Conservation (phyloP, 169 alveolate species). For the Babesia bigemina region DNA sequence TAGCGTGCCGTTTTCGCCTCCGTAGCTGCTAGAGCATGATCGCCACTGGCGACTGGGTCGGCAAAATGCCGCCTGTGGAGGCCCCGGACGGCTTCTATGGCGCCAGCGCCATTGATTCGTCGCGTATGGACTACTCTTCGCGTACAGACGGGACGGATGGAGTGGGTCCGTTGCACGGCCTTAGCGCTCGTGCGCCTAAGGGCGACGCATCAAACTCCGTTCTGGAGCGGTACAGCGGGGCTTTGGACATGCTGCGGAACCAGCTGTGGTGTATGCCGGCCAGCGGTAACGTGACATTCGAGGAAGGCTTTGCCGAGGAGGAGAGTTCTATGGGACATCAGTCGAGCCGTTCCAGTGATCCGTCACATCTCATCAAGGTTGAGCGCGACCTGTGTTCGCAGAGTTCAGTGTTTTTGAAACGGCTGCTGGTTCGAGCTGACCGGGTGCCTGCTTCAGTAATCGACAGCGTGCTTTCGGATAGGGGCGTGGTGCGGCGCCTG, state of each 20-base stretch:
- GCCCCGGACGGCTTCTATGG: neutral
- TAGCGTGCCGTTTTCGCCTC: neutral
- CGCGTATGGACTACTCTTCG: too few species aligned
- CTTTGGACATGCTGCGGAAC: slow-evolving; percentile 50
- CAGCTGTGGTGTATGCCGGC: slow-evolving; percentile 20
- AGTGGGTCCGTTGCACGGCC: too few species aligned
- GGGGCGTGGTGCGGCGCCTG: slow-evolving; percentile 8
- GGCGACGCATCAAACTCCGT: slow-evolving; percentile 9
- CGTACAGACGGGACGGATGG: too few species aligned
- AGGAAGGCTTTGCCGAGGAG: slow-evolving; percentile 9
- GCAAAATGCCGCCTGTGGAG: neutral
- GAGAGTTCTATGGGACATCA: neutral
- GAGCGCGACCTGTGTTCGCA: slow-evolving; percentile 40
- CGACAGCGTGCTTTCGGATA: slow-evolving; percentile 29
- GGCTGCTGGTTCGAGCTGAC: slow-evolving; percentile 5
- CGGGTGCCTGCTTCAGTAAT: slow-evolving; percentile 15
- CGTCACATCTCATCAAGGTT: slow-evolving; percentile 9
- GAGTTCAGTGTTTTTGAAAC: slow-evolving; percentile 10
- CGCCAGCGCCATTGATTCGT: neutral
- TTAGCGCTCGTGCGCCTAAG: neutral
- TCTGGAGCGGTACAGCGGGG: slow-evolving; percentile 34
- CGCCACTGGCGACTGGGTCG: slow-evolving; percentile 5
- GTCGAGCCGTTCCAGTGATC: slow-evolving; percentile 4
- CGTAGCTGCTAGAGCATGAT: slow-evolving; percentile 1
- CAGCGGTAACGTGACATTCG: slow-evolving; percentile 23